Evolutionary conservation across 345 rosid species (phyloP).

Genomic region (Excoecaria cochinchinensis): DNA sequence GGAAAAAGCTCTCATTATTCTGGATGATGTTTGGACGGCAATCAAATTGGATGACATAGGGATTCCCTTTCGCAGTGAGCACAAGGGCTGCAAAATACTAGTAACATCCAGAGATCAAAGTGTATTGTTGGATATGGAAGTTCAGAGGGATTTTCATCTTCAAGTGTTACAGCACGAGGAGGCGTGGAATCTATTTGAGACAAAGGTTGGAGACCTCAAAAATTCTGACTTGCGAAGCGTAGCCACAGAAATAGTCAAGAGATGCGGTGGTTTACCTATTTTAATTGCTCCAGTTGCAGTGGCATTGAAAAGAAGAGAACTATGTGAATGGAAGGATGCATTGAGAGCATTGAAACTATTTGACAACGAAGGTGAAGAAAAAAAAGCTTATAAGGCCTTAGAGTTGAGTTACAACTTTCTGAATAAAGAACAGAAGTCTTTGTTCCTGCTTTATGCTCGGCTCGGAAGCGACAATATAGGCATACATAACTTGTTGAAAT

Average conservation of each 20-base stretch:
- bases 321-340: slow-evolving; percentile 17
- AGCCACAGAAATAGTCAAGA: slow-evolving; percentile 3
- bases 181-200: slow-evolving; percentile 32
- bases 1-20: slow-evolving; percentile 24
- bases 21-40: slow-evolving; percentile 34
- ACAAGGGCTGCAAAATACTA: slow-evolving; percentile 29
- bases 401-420: slow-evolving; percentile 12
- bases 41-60: slow-evolving; percentile 28
- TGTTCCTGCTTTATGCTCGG: slow-evolving; percentile 22
- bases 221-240: neutral
- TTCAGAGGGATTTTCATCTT: slow-evolving; percentile 2
- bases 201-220: slow-evolving; percentile 1
- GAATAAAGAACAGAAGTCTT: neutral
- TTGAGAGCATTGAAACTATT: neutral
- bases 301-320: neutral
- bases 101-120: slow-evolving; percentile 22
- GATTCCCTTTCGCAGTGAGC: slow-evolving; percentile 23
- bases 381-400: neutral
- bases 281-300: slow-evolving; percentile 7
- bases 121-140: slow-evolving; percentile 25
- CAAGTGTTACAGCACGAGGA: slow-evolving; percentile 19
- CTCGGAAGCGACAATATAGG: neutral
- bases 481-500: slow-evolving; percentile 17
- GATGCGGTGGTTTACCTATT: slow-evolving; percentile 29
- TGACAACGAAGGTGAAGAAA: neutral